Evolutionary conservation across 2,329 filamentous ascomycete genomes (phyloP), one percentile per base, ranked within the genome.

Genomic region (Cladophialophora immunda): DNA sequence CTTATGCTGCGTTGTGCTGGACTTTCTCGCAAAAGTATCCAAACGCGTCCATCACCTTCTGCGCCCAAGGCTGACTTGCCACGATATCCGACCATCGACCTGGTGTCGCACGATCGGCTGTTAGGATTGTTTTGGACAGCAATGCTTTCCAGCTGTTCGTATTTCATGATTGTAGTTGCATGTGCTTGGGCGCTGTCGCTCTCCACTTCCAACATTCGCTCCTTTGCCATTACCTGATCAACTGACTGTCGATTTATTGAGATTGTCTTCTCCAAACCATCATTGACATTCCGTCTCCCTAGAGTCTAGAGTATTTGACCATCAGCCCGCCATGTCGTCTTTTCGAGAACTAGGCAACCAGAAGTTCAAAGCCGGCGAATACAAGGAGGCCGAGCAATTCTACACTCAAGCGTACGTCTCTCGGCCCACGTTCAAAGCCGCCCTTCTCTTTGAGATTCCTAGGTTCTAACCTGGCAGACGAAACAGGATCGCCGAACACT

Each of bases 401-500:
- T 83, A 78, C 70, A 80, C 80, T 5, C 80, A 82, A 76, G 81
- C 81, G 81, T 82, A 72, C 74, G 77, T 73, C 36, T 52, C 58
- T 32, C 55, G 32, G 15, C n/a, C 34, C 34, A 15, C 56, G 17
- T 19, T 41, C 17, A 19, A 6, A 5, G 7, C 38, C 8, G 13
- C 11, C 11, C 30, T 22, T 8, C 45, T 38, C 19, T 22, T 53
- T 22, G 45, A 50, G 30, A 19, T 7, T 15, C 7, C 15, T 22
- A 27, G 5, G 30, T 17, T 19, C 19, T 57, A 36, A 32, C 45
- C 32, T 52, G 9, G 17, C n/a, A 30, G n/a, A 25, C 17, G 29
- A 25, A 36, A 61, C 72, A 92, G 90, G 47, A 93, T 97, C 29
- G 68, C 71, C 73, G 88, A 91, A 73, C 88, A 89, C 76, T 92